Evolutionary conservation across 495 filamentous ascomycete genomes (phyloP).

Genomic region (Rostrohypoxylon terebratum): DNA sequence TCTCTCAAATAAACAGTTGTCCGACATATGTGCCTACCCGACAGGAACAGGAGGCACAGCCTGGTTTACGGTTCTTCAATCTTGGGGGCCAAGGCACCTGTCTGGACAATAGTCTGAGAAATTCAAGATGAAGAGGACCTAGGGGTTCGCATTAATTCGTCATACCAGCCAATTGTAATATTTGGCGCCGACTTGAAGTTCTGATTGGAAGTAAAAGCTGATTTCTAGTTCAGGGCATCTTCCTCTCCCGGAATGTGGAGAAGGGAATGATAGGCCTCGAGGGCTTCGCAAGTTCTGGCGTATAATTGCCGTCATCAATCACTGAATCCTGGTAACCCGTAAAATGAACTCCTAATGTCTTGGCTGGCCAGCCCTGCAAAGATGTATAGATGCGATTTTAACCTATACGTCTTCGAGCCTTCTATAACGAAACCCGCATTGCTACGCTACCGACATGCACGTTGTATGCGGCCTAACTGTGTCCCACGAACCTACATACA

Average conservation of each 20-base stretch:
- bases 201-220: constrained; percentile 43
- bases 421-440: constrained; percentile 21
- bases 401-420: constrained; percentile 15
- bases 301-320: constrained; percentile 38
- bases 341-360: constrained; percentile 28
- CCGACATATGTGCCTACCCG: constrained; percentile 44
- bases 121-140: constrained; percentile 26
- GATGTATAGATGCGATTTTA: constrained; percentile 14
- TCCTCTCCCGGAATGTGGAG: constrained; percentile 49
- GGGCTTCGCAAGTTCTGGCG: constrained; percentile 13
- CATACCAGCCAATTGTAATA: constrained; percentile 43
- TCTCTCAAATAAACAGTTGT: constrained; percentile 50
- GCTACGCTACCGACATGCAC: constrained; percentile 45
- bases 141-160: constrained; percentile 34
- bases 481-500: constrained; percentile 49
- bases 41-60: constrained; percentile 53
- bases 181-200: constrained; percentile 22
- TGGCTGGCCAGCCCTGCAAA: constrained; percentile 39
- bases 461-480: constrained; percentile 49
- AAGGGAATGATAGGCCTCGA: constrained; percentile 44
- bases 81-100: constrained; percentile 34
- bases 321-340: constrained; percentile 42
- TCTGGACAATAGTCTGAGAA: constrained; percentile 30
- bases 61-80: constrained; percentile 35
- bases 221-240: constrained; percentile 39